Evolutionary conservation across 2,329 filamentous ascomycete genomes (phyloP), one percentile per base, ranked within the genome.

Genomic region (Rugonectria rugulosa): DNA sequence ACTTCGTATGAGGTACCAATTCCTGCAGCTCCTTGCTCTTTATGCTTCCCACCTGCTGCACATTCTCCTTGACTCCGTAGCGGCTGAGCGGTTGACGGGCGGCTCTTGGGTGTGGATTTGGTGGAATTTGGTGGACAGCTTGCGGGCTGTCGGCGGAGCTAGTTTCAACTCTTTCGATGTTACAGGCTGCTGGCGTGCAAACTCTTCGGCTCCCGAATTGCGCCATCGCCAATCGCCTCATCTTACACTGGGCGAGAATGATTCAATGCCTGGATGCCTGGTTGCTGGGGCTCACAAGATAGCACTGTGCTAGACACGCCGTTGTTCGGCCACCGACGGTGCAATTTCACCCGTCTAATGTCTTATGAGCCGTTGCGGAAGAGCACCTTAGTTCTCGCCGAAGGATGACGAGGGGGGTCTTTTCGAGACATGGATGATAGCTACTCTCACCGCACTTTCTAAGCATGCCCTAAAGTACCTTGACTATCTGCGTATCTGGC

Each of bases 141-240:
- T 47, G 49, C 64, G 64, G 64, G 64, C 59, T 67, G 57, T 67
- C 64, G 64, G 64, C 47, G 62, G 53, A 62, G 64, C 64, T 65
- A 66, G 53, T 63, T 49, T 53, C 45, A 50, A 43, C 40, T 52
- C 36, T 45, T 34, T 57, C 27, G 49, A 34, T 51, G 37, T 38
- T 49, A 43, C 38, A 43, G 47, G 47, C 38, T 43, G 41, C 53
- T 54, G 46, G 41, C 46, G 60, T 27, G 41, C 53, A 47, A 47
- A 47, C 31, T 44, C 51, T 62, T 63, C 65, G 65, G 65, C 49
- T 62, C 38, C 65, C 65, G 65, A 68, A 68, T 67, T 67, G 64
- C 64, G 64, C 65, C 60, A 65, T 67, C 57, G 59, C 19, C 34
- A 42, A 47, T 47, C 54, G 60, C 62, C 59, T 61, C 62, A 61